Evolutionary conservation across 257 asterid genomes (phyloP).

Genomic region (Salvia splendens): DNA sequence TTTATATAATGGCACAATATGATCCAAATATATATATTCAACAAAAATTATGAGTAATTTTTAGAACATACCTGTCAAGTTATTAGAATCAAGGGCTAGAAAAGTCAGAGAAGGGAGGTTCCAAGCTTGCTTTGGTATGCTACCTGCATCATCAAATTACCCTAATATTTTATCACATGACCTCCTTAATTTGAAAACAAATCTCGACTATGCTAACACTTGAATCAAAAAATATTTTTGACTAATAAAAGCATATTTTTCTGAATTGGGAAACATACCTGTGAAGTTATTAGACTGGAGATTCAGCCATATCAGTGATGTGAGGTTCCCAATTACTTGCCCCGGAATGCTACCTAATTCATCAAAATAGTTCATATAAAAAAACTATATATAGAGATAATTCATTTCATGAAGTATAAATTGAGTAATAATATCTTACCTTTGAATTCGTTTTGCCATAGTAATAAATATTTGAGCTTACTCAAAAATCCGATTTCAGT

Average conservation of each 20-base stretch:
- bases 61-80: not conserved
- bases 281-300: not conserved
- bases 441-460: not conserved
- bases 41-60: no score
- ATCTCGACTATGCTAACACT: no score
- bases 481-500: not conserved
- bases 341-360: not conserved
- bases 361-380: not conserved
- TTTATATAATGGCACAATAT: no score
- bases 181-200: no score
- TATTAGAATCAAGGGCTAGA: not conserved
- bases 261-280: no score
- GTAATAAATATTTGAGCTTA: not conserved
- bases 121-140: not conserved
- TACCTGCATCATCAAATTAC: not conserved
- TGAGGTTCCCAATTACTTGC: not conserved
- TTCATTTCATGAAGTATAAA: no score
- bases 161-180: no score
- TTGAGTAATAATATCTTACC: not conserved
- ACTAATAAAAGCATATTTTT: no score
- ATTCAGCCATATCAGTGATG: not conserved
- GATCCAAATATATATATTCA: not conserved
- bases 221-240: no score
- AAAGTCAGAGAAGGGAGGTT: not conserved
- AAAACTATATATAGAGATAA: no score